Base-by-base conservation (phyloP, 2,329 filamentous ascomycete species). In the Clarireedia homoeocarpa region DNA sequence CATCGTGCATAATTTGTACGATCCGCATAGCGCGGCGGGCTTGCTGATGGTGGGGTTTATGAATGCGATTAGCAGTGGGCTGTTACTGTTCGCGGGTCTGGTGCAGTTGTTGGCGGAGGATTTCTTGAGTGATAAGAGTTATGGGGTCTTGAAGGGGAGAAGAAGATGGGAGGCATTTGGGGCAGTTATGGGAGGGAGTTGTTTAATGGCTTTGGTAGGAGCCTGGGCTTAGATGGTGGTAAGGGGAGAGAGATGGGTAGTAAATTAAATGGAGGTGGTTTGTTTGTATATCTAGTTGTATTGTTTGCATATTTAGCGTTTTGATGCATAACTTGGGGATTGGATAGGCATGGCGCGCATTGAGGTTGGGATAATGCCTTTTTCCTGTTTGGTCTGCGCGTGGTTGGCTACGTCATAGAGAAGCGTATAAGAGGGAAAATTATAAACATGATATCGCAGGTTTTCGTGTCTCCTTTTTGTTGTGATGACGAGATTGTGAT, bases 21-120 rank as follows among this genome's bases (percentile, higher is more conserved):
- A 91, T 62, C 89, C 90, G 1, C 79, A 82, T 64, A 89, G 86
- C 64, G 80, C 89, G 66, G 81, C 83, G 0, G 89, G 90, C 0
- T 72, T 95, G 48, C 73, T 95, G 26, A 86, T 92, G 73, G 89
- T 95, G 5, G 90, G 90, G 6, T 82, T 91, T 67, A 94, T 92
- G 79, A 95, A 95, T 66, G 89, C 88, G 40, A 86, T 95, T 51
- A 91, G 86, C 9, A 85, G 86, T 51, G 90, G 90, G 0, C 74
- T 95, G 51, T 71, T 95, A 27, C 75, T 95, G 3, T 95, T 92
- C 68, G 89, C 90, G 0, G 89, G 88, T 0, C 73, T 95, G 45
- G 90, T 95, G 4, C 89, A 95, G 72, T 76, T 95, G 20, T 76
- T 95, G 48, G 87, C 89, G 0, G 89, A 95, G 71, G 90, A 95